Conservation (phyloP, 169 alveolate species). For the Neospora caninum region DNA sequence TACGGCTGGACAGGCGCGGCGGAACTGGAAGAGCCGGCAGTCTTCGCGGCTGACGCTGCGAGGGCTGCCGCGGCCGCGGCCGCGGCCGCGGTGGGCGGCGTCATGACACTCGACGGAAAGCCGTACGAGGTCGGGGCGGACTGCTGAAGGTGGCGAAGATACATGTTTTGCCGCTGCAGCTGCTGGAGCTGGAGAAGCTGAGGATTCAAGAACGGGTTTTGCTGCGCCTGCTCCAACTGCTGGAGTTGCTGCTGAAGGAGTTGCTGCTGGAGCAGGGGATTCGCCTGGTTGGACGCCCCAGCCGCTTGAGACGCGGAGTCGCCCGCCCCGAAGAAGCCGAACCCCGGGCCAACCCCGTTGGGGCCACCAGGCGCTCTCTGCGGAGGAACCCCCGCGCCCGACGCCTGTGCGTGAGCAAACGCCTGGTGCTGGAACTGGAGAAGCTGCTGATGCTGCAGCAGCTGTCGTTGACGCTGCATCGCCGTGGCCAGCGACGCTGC, state of each 20-base stretch:
- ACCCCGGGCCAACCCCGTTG: not conserved
- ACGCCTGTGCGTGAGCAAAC: not conserved
- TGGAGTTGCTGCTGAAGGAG: not conserved
- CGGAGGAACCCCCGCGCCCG: not conserved
- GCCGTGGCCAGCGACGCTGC: not conserved
- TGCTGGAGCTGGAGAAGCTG: conserved; percentile 32
- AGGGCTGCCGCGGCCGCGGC: conserved; percentile 10
- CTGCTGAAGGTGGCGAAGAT: conserved; percentile 27
- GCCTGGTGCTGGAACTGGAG: not conserved
- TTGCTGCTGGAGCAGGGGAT: conserved; percentile 33
- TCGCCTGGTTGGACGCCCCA: too few relatives aligned
- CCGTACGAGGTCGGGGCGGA: not conserved
- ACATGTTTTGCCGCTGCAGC: conserved; percentile 7
- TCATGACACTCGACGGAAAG: not conserved
- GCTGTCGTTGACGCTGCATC: conserved; percentile 16
- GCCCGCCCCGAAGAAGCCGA: not conserved
- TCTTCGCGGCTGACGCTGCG: conserved; percentile 4
- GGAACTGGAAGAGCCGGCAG: not conserved
- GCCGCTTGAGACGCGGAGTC: not conserved
- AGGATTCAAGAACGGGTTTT: not conserved
- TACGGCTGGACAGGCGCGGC: not conserved
- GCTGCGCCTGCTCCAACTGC: conserved; percentile 26
- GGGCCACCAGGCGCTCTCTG: not conserved
- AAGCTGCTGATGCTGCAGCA: conserved; percentile 11
- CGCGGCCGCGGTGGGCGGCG: conserved; percentile 31